These are phyloP conservation scores for Didymella lethalis DNA, from an alignment of 2,329 filamentous ascomycete species.

Conservation along the genomic window DNA sequence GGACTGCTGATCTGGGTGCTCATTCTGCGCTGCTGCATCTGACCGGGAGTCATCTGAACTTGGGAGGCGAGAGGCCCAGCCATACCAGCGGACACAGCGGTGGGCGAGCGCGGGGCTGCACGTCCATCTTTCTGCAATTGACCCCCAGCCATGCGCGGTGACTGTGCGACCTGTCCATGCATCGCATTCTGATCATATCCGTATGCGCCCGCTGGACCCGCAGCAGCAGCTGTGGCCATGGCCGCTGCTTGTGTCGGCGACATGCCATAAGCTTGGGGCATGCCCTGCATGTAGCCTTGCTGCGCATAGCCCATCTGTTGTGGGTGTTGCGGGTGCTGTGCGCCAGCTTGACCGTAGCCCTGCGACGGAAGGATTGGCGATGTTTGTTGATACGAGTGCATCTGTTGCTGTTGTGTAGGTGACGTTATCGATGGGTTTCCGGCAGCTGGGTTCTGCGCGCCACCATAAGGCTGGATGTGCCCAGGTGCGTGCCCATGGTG, in stretches of 20 bases:
- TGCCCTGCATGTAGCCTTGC: slow-evolving; percentile 76
- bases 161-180: slow-evolving; percentile 68
- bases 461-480: slow-evolving; percentile 52
- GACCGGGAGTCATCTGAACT: slow-evolving; percentile 49
- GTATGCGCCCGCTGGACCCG: slow-evolving; percentile 75
- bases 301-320: slow-evolving; percentile 83
- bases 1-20: slow-evolving; percentile 53
- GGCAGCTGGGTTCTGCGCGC: slow-evolving; percentile 46
- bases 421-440: slow-evolving; percentile 68
- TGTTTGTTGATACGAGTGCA: slow-evolving; percentile 67
- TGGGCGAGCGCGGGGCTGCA: slow-evolving; percentile 78
- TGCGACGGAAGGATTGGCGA: slow-evolving; percentile 84
- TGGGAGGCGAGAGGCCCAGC: slow-evolving; percentile 50
- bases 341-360: slow-evolving; percentile 69
- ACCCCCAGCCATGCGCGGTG: slow-evolving; percentile 76
- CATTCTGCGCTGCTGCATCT: slow-evolving; percentile 51
- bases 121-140: slow-evolving; percentile 72
- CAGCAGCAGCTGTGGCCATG: slow-evolving; percentile 92
- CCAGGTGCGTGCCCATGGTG: slow-evolving; percentile 56
- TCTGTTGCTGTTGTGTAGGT: slow-evolving; percentile 66
- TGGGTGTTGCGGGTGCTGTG: slow-evolving; percentile 67
- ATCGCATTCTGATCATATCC: slow-evolving; percentile 66
- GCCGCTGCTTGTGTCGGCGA: slow-evolving; percentile 87
- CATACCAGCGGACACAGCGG: slow-evolving; percentile 70
- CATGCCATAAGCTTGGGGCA: slow-evolving; percentile 79